Percentiles rank a stretch among this genome's conserved stretches.
Conservation (phyloP, 2,329 filamentous ascomycete species). For the Ceratocystis harringtonii region DNA sequence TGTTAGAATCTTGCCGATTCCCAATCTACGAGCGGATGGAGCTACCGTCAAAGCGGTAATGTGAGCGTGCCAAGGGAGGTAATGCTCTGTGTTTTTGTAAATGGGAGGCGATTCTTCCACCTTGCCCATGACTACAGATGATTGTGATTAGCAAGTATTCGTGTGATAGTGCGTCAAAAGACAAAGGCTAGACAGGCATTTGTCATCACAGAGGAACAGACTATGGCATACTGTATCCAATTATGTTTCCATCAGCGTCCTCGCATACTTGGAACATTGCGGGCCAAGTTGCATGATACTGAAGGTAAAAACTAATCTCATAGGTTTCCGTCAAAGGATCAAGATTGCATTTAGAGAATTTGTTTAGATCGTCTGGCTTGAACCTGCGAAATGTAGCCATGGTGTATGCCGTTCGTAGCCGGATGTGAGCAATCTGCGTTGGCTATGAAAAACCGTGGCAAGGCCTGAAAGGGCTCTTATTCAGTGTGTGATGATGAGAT, state of each 20-base stretch:
- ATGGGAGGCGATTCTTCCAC: constrained; percentile 72
- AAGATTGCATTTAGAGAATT: constrained; percentile 86
- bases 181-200: constrained; percentile 4
- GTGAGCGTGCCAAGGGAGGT: constrained; percentile 98
- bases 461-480: too few species aligned
- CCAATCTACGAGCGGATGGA: constrained; percentile 68
- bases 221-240: constrained; percentile 66
- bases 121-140: constrained; percentile 82
- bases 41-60: constrained; percentile 92
- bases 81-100: constrained; percentile 64
- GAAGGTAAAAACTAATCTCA: constrained; percentile 85
- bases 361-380: constrained; percentile 67
- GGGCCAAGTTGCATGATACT: constrained; percentile 93
- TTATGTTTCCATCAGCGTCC: constrained; percentile 70
- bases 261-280: constrained; percentile 87
- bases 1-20: constrained; percentile 72
- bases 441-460: too few species aligned
- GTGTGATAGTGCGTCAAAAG: too few species aligned
- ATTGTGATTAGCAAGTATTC: not conserved
- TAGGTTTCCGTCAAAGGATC: constrained; percentile 97
- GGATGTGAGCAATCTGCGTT: not conserved
- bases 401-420: not conserved
- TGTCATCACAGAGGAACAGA: not conserved
- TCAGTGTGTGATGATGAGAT: too few species aligned
- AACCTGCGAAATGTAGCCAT: constrained; percentile 85